Base-by-base conservation (phyloP, 1,284 basidiomycete species). In the Ustilago nuda region DNA sequence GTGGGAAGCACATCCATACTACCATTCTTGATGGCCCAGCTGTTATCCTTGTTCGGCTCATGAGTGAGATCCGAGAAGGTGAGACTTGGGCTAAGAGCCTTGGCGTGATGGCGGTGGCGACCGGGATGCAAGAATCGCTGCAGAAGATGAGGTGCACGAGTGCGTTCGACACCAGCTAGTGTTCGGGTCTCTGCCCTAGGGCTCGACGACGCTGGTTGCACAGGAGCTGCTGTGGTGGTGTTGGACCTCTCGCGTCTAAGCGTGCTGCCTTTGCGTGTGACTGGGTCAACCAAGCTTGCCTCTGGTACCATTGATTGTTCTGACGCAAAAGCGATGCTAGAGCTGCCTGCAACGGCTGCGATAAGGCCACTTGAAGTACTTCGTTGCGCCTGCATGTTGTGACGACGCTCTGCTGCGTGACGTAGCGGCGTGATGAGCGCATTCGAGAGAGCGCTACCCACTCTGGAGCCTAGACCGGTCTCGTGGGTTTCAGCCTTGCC, bases 351-450 rank as follows among this genome's bases (percentile, higher is more conserved):
- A 13, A 72, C 66, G 2, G 65, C 66, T 0, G 66, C 66, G 4
- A 69, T 66, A 7, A 66, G 54, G 8, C 69, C 74, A 23, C 57
- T 63, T 4, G 74, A 68, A 5, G 58, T 53, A 36, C 60, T 67
- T n/a, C 69, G 32, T 32, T 62, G 61, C 32, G 66, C 56, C 5
- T 69, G 64, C 33, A 48, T 55, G 52, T 41, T 63, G 8, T 68
- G 72, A n/a, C 69, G 60, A 15, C 69, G 66, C 54, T 76, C 75
- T 0, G 66, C 70, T n/a, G 75, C 75, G 11, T 73, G 66, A 19
- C 66, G 52, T 33, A 77, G 23, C 4, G 74, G 74, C 19, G 57
- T 63, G 37, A 72, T 61, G 30, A 77, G 55, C 1, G 64, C 75
- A 33, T 74, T 58, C 11, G 73, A 70, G 1, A 80, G 66, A 11